Percentiles rank a stretch among this genome's conserved stretches.
Conservation (phyloP, 495 filamentous ascomycete species). For the Glarea lozoyensis region DNA sequence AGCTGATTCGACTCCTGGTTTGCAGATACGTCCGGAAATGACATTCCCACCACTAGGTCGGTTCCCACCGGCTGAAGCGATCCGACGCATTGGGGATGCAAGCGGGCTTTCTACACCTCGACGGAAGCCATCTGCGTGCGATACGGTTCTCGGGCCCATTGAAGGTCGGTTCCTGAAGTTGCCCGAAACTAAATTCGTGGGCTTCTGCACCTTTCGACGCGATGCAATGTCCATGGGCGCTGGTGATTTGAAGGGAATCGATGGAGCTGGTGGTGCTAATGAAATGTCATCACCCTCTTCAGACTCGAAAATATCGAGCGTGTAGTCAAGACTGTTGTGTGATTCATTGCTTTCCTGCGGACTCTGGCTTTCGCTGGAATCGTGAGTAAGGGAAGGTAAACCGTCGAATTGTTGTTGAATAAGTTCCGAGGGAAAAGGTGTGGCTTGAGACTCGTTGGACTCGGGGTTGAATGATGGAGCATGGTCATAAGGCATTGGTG, state of each 20-base stretch:
- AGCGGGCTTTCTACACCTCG: conserved; percentile 14
- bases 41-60: no score
- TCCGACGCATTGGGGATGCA: conserved; percentile 23
- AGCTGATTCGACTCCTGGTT: conserved; percentile 16
- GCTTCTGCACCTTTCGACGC: conserved; percentile 20
- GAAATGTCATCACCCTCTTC: conserved; percentile 9
- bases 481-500: conserved; percentile 11
- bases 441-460: not conserved
- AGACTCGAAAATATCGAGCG: conserved; percentile 12
- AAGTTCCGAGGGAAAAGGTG: conserved; percentile 15
- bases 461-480: conserved; percentile 5
- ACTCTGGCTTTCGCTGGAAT: conserved; percentile 11
- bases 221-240: conserved; percentile 19
- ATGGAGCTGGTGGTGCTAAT: conserved; percentile 15
- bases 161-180: conserved; percentile 13
- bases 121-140: conserved; percentile 20
- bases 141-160: conserved; percentile 20
- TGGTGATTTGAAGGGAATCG: conserved; percentile 19
- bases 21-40: conserved; percentile 15
- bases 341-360: conserved; percentile 8
- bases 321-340: conserved; percentile 9
- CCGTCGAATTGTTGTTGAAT: conserved; percentile 7
- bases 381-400: not conserved
- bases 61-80: conserved; percentile 22
- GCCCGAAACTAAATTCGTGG: conserved; percentile 14